Conservation (phyloP, 345 rosid species). For the Jatropha curcas region DNA sequence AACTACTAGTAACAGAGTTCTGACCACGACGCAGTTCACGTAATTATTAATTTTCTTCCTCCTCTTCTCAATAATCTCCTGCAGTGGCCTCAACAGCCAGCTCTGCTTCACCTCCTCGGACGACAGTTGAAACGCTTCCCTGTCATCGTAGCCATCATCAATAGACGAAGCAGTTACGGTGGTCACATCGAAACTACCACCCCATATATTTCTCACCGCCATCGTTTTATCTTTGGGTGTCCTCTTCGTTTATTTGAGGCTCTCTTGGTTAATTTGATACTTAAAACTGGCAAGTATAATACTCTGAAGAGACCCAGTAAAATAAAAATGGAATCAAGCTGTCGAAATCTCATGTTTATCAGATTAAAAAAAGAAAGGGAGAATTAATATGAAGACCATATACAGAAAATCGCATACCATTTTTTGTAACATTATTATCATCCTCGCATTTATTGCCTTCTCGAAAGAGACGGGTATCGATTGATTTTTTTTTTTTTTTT, state of each 20-base stretch:
- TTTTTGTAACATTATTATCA: background rate
- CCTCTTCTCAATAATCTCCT: slow-evolving; percentile 61
- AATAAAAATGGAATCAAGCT: background rate
- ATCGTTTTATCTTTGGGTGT: background rate
- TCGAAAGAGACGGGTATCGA: background rate
- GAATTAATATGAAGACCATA: background rate
- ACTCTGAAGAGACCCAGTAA: no score
- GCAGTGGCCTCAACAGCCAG: slow-evolving; percentile 76
- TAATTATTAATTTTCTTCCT: slow-evolving; percentile 58
- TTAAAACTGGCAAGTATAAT: background rate
- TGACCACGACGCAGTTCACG: slow-evolving; percentile 79
- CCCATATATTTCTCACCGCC: slow-evolving; percentile 44
- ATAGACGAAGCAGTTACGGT: slow-evolving; percentile 70
- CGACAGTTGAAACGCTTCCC: slow-evolving; percentile 33
- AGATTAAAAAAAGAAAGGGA: background rate
- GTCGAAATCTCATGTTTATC: background rate
- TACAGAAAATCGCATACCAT: background rate
- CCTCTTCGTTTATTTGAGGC: background rate
- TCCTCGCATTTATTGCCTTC: background rate
- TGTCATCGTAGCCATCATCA: slow-evolving; percentile 55
- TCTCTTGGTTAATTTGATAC: background rate
- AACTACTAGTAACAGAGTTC: slow-evolving; percentile 52
- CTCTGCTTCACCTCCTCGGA: slow-evolving; percentile 95
- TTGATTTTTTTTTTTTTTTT: no score
- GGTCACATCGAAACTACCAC: slow-evolving; percentile 88